Conservation (phyloP, 768 basidiomycete species). For the Pleurotus giganteus region DNA sequence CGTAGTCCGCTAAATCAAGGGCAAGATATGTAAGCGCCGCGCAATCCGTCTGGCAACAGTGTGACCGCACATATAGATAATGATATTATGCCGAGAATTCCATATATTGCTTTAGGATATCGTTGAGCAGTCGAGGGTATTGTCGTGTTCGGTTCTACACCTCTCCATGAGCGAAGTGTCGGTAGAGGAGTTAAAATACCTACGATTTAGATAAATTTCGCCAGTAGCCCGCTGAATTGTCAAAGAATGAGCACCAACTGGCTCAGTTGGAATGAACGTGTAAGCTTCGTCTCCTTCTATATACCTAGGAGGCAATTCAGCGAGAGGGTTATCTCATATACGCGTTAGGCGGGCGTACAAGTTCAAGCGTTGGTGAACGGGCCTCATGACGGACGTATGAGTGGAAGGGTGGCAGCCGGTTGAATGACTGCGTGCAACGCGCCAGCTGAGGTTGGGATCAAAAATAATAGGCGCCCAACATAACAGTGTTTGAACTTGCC, state of each 20-base stretch:
- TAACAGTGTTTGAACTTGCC: slow-evolving; percentile 17
- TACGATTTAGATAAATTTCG: slow-evolving; percentile 70
- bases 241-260: slow-evolving; percentile 60
- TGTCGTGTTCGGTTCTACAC: slow-evolving; percentile 50
- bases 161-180: background rate
- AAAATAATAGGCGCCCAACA: slow-evolving; percentile 1
- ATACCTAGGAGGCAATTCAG: slow-evolving; percentile 43
- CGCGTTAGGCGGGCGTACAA: slow-evolving; percentile 42
- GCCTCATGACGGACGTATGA: slow-evolving; percentile 50
- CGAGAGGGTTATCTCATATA: slow-evolving; percentile 9
- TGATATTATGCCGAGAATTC: slow-evolving; percentile 76
- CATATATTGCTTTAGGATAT: slow-evolving; percentile 66
- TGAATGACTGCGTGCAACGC: slow-evolving; percentile 20
- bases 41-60: background rate
- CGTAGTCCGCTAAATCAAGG: slow-evolving; percentile 74
- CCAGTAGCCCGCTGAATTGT: slow-evolving; percentile 74
- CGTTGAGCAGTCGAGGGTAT: slow-evolving; percentile 55
- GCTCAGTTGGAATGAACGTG: slow-evolving; percentile 69
- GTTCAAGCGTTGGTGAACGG: slow-evolving; percentile 71
- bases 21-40: slow-evolving; percentile 1
- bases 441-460: slow-evolving; percentile 42
- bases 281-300: slow-evolving; percentile 72
- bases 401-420: slow-evolving; percentile 17
- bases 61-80: slow-evolving; percentile 62
- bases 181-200: slow-evolving; percentile 18